phyloP scores from a whole-genome alignment of 768 basidiomycete genomes.

The Cubamyces sp. region DNA sequence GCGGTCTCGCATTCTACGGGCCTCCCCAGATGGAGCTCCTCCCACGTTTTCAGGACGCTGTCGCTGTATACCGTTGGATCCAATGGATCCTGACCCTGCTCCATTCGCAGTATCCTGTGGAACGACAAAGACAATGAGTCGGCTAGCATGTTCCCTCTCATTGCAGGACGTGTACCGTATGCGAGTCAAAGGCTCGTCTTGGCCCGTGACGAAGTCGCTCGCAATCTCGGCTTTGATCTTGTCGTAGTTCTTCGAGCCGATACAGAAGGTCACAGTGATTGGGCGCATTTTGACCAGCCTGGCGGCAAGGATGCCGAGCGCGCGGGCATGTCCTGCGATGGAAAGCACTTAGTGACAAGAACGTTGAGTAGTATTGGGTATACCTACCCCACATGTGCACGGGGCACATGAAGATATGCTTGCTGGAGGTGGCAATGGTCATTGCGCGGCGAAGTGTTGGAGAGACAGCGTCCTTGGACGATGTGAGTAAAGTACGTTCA shows the following conservation, averaged over 20 bases:
- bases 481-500: no score
- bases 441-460: no score
- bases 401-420: not conserved
- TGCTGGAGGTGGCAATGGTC: not conserved
- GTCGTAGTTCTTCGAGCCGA: not conserved
- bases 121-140: not conserved
- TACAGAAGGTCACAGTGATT: not conserved
- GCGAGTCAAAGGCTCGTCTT: not conserved
- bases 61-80: not conserved
- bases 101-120: not conserved
- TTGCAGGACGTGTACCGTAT: not conserved
- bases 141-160: not conserved
- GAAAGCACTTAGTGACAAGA: not conserved
- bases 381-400: slow-evolving; percentile 3
- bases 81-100: not conserved
- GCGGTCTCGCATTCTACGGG: not conserved
- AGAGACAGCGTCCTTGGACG: no score
- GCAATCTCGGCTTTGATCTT: not conserved
- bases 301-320: not conserved
- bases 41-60: not conserved
- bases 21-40: not conserved
- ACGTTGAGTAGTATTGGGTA: not conserved
- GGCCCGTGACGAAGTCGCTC: not conserved
- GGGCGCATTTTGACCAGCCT: not conserved
- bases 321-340: not conserved